These are phyloP conservation scores for Pulicaria dysenterica DNA, from an alignment of 129 eudicot genomes.

Conservation along the genomic window DNA sequence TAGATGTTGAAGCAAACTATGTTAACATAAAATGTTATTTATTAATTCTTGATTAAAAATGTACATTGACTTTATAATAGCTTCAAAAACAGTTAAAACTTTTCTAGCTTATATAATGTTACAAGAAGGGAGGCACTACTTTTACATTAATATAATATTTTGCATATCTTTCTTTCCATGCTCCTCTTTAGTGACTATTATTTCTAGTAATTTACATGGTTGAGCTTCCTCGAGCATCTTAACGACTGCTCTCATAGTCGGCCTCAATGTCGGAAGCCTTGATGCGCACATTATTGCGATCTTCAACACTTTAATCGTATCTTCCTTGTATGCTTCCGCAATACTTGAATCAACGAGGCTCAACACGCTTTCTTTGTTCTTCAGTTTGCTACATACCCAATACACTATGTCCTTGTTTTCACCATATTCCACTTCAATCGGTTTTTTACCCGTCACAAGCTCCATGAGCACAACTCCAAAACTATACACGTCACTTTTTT, in stretches of 20 bases:
- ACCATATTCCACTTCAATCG: conserved; percentile 82
- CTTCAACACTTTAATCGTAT: conserved; percentile 71
- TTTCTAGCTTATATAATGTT: too few relatives aligned
- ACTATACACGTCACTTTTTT: conserved; percentile 89
- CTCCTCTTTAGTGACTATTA: conserved; percentile 51
- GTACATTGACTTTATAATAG: too few relatives aligned
- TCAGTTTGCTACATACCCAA: conserved; percentile 80
- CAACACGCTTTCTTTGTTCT: conserved; percentile 65
- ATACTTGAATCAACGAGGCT: conserved; percentile 74
- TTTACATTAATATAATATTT: conserved; percentile 12
- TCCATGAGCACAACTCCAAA: conserved; percentile 94
- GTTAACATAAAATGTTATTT: too few relatives aligned
- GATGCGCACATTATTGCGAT: conserved; percentile 85
- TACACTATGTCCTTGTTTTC: conserved; percentile 77
- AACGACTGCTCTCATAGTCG: conserved; percentile 85
- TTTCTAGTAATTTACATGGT: conserved; percentile 58
- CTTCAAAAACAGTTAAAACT: too few relatives aligned
- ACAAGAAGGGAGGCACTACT: background rate
- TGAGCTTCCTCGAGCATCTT: conserved; percentile 86
- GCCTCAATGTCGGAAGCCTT: conserved; percentile 70
- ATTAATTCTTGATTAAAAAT: too few relatives aligned
- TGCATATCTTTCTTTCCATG: conserved; percentile 33
- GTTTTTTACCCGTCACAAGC: conserved; percentile 85
- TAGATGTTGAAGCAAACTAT: too few relatives aligned
- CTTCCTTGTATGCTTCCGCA: conserved; percentile 49